Conservation (phyloP, 345 rosid species). For the Eucalyptus melliodora region DNA sequence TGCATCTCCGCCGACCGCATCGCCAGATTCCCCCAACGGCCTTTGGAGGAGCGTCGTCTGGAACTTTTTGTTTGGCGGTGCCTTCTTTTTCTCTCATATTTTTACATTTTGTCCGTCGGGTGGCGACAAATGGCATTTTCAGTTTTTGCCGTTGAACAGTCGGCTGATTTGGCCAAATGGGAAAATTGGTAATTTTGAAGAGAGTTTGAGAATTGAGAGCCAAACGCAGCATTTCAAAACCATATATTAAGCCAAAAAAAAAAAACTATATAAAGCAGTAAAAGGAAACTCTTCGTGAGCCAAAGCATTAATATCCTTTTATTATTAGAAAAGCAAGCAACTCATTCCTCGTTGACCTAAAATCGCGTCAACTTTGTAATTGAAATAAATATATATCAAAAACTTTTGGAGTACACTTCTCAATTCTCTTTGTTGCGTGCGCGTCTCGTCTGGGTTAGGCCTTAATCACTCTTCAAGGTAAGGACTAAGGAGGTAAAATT, state of each 20-base stretch:
- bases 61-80: neutral
- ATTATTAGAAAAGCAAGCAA: neutral
- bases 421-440: neutral
- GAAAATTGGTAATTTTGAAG: neutral
- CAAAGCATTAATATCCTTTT: neutral
- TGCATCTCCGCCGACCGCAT: neutral
- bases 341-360: neutral
- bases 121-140: neutral
- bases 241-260: neutral
- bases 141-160: neutral
- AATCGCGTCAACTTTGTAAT: neutral
- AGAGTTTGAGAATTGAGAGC: neutral
- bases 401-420: neutral
- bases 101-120: neutral
- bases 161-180: neutral
- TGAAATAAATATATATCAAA: neutral
- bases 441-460: fast-evolving
- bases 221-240: neutral
- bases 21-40: neutral
- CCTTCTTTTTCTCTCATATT: neutral
- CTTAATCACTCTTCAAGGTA: neutral
- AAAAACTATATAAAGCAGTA: neutral
- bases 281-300: neutral
- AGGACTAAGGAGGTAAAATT: neutral
- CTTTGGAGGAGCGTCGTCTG: neutral